Base-by-base conservation (phyloP, 2,329 filamentous ascomycete genomes). In the Didymella lethalis region DNA sequence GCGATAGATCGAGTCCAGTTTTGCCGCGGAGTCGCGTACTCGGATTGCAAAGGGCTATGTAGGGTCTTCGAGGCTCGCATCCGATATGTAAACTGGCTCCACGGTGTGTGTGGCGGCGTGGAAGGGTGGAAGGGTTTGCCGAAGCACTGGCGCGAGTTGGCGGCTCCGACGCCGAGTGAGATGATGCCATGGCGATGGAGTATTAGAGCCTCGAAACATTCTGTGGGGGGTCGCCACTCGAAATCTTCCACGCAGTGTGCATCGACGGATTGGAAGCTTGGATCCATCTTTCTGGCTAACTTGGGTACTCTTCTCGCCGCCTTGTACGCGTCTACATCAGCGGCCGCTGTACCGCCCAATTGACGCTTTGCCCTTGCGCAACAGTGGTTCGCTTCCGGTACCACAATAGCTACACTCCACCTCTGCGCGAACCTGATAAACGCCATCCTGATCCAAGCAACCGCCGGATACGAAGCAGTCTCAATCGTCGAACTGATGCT, bases 161-260 rank as follows among this genome's bases (percentile, higher is more conserved):
- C 68, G 41, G 59, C 45, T 34, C 66, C 63, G 48, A 70, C 59
- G 20, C 10, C 56, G 14, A 43, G 58, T 41, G 74, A 76, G 7
- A 65, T 74, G 65, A 71, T 75, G 49, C 73, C 74, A 57, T 75
- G 73, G 72, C 45, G 48, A 59, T 76, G 73, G 73, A 63, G 38
- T n/a, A 25, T 70, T 48, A 68, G 59, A 53, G 54, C 69, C 50
- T 61, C 16, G 25, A 44, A 58, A 25, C 7, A 51, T 25, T 54
- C 57, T 29, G 25, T 7, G 44, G n/a, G 26, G 25, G 23, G 29
- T 20, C 23, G 7, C 14, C 12, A 29, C 23, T 49, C 29, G 34
- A 51, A 47, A 20, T 2, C 36, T 48, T 48, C 41, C 31, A 29
- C 57, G 18, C 57, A 51, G 54, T 73, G 67, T 63, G 40, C 63